phyloP scores from a whole-genome alignment of 2,329 filamentous ascomycete genomes.

The Madurella mycetomatis region DNA sequence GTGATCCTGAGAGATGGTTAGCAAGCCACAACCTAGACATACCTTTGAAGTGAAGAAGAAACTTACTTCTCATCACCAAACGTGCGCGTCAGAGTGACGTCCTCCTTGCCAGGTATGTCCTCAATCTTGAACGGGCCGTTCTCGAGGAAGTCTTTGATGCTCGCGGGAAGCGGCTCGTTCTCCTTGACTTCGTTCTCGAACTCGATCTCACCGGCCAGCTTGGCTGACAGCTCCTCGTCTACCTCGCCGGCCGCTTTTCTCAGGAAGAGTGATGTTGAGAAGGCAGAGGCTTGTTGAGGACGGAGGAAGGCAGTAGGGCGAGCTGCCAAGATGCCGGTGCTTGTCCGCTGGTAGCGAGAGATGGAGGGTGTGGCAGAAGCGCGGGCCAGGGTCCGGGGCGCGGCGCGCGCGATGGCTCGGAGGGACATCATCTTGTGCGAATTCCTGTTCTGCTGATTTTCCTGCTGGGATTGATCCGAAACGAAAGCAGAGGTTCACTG shows the following conservation, averaged over 20 bases:
- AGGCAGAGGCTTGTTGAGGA: constrained; percentile 42
- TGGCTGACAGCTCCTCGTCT: constrained; percentile 77
- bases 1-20: constrained; percentile 43
- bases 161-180: constrained; percentile 65
- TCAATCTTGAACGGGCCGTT: constrained; percentile 79
- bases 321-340: constrained; percentile 47
- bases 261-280: constrained; percentile 46
- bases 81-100: constrained; percentile 76
- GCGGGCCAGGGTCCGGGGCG: constrained; percentile 60
- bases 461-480: background rate
- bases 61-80: constrained; percentile 84
- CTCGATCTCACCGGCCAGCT: constrained; percentile 78
- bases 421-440: constrained; percentile 62
- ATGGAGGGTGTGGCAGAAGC: constrained; percentile 49
- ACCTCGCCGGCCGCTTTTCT: constrained; percentile 45
- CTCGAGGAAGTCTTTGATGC: constrained; percentile 82
- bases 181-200: constrained; percentile 80
- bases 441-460: background rate
- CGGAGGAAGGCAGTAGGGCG: constrained; percentile 36
- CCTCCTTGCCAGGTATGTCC: constrained; percentile 79
- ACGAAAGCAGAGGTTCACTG: too few species aligned
- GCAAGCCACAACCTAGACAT: background rate
- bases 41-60: background rate
- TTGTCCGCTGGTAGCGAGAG: constrained; percentile 43
- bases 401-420: constrained; percentile 60